Evolutionary conservation across 2,329 filamentous ascomycete species (phyloP).

Genomic region (Penicillium sp.): DNA sequence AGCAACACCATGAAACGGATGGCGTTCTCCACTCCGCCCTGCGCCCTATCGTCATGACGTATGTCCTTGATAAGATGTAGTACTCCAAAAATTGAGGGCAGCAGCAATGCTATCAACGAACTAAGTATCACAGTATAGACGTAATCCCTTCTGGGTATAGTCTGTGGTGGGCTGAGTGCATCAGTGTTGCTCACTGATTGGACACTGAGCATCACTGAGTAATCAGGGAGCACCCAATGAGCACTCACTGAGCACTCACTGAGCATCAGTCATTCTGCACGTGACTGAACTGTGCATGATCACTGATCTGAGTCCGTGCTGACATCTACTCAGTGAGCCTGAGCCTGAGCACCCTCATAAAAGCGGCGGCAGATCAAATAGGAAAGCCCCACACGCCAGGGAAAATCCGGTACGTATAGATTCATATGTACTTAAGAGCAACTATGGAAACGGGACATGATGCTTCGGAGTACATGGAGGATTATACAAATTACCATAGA

Average conservation of each 20-base stretch:
- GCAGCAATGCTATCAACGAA: background rate
- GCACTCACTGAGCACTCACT: no score
- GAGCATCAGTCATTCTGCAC: background rate
- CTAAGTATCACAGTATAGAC: background rate
- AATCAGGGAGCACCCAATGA: background rate
- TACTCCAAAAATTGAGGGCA: background rate
- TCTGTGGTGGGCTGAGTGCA: background rate
- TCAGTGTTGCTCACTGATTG: conserved; percentile 1
- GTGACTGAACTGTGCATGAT: background rate
- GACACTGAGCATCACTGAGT: background rate
- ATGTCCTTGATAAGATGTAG: conserved; percentile 6
- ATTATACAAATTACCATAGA: no score
- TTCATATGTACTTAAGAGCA: no score
- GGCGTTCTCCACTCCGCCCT: background rate
- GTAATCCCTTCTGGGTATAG: conserved; percentile 1
- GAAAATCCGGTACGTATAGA: background rate
- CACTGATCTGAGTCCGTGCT: conserved; percentile 2
- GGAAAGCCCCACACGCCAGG: conserved; percentile 2
- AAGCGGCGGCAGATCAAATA: conserved; percentile 3
- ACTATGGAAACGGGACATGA: no score
- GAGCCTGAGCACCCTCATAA: conserved; percentile 5
- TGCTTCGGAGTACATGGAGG: no score
- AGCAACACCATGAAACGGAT: background rate
- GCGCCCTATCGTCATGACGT: background rate
- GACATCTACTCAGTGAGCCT: conserved; percentile 7